Conservation (phyloP, 257 asterid genomes). For the Fraxinus americana region DNA sequence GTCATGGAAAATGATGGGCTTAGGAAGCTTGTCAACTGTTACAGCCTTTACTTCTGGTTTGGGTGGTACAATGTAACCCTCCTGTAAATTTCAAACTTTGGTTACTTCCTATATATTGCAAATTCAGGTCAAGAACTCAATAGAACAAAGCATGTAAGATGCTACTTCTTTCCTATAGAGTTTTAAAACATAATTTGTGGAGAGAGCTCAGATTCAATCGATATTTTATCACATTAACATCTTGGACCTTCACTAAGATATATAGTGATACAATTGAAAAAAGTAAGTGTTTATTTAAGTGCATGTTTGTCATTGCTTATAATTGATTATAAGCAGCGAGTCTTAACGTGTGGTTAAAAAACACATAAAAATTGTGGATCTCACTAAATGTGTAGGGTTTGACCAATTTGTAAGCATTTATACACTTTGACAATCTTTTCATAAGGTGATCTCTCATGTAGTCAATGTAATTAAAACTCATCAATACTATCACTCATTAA, state of each 20-base stretch:
- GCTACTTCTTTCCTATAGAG: background rate
- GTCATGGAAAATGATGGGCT: slow-evolving; percentile 66
- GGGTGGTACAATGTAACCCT: slow-evolving; percentile 53
- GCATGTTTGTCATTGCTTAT: too few relatives aligned
- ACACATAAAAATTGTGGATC: too few relatives aligned
- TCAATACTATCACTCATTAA: background rate
- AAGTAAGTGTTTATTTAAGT: background rate
- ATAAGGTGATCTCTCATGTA: too few relatives aligned
- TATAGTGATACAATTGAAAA: background rate
- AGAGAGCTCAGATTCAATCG: background rate
- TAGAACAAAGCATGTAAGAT: background rate
- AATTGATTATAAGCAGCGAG: too few relatives aligned
- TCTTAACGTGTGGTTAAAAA: too few relatives aligned
- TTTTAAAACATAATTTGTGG: background rate
- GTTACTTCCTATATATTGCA: background rate
- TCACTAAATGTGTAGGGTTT: too few relatives aligned
- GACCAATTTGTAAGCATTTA: too few relatives aligned
- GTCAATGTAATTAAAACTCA: background rate
- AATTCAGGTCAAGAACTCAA: background rate
- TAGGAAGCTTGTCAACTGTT: slow-evolving; percentile 52
- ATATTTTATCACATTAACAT: too few relatives aligned
- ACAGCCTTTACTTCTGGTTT: slow-evolving; percentile 49
- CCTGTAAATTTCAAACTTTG: slow-evolving; percentile 36
- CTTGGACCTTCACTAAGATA: background rate
- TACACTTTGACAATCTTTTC: too few relatives aligned